phyloP scores from a whole-genome alignment of 2,329 filamentous ascomycete species.

The Dothideomycetes sp. region DNA sequence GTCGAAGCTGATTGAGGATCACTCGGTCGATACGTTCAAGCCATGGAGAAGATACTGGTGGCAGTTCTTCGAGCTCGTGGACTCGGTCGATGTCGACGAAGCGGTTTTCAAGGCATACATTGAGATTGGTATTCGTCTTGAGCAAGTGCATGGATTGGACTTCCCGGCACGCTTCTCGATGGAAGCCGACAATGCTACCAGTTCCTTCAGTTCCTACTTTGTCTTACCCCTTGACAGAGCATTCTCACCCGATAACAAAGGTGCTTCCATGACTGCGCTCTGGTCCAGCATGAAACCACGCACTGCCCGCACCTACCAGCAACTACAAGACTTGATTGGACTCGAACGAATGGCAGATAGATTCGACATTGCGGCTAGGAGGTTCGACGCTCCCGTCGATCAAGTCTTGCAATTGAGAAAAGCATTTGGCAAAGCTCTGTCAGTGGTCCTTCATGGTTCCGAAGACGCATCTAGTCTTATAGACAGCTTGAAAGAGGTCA shows the following conservation, averaged over 20 bases:
- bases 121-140: slow-evolving; percentile 21
- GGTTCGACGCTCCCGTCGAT: slow-evolving; percentile 19
- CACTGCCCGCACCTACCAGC: slow-evolving; percentile 33
- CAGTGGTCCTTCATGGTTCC: slow-evolving; percentile 5
- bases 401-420: slow-evolving; percentile 20
- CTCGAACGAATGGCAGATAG: slow-evolving; percentile 38
- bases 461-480: slow-evolving; percentile 9
- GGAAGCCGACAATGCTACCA: background rate
- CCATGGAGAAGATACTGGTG: slow-evolving; percentile 34
- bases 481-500: slow-evolving; percentile 30
- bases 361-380: slow-evolving; percentile 30
- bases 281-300: slow-evolving; percentile 61
- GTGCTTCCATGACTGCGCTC: slow-evolving; percentile 16
- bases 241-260: slow-evolving; percentile 12
- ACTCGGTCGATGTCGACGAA: slow-evolving; percentile 38
- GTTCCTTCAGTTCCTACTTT: slow-evolving; percentile 6
- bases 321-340: slow-evolving; percentile 31
- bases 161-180: background rate
- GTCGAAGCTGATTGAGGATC: background rate
- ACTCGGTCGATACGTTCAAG: slow-evolving; percentile 17
- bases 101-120: slow-evolving; percentile 48
- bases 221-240: slow-evolving; percentile 1
- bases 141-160: slow-evolving; percentile 1
- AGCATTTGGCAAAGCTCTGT: slow-evolving; percentile 11
- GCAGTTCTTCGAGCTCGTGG: slow-evolving; percentile 38